Evolutionary conservation across 2,329 filamentous ascomycete species (phyloP), one percentile per base, ranked within the genome.

Genomic region (Iodosphaeria phyllophila): DNA sequence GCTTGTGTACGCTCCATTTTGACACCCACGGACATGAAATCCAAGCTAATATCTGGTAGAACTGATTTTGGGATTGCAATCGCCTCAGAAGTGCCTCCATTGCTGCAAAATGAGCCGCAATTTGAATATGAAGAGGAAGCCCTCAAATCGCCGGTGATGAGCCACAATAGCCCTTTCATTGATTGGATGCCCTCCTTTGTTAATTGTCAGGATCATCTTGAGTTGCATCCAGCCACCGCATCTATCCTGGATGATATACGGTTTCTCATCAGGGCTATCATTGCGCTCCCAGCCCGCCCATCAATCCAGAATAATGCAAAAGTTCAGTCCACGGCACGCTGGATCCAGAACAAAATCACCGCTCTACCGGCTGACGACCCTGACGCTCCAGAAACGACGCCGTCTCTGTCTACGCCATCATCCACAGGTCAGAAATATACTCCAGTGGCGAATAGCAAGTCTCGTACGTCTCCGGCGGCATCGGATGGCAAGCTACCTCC

Each of bases 171-270:
- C 0, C 62, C 60, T 1, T 42, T 65, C 3, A 42, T 61, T 3
- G 45, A 49, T 2, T 40, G 47, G 4, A 48, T 53, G 30, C 48
- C 48, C 2, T 42, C 48, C 0, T 64, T 64, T 35, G 36, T 44
- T 5, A 48, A 47, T 16, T 57, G 48, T 12, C 46, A 45, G 14
- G 46, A 49, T 8, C 44, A 48, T 0, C 39, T 61, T 3, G 42
- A 46, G n/a, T 41, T 65, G n/a, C 54, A 61, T 25, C 42, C 46
- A 1, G 43, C 46, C 25, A 58, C 56, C 1, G 57, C 59, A 4
- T 46, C 51, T 9, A 57, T 66, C 25, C 50, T 66, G 3, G 61
- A 66, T 27, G 53, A 60, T 24, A 52, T 63, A 40, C 51, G 60
- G 4, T 52, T 52, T 13, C 41, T 66, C 2, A 44, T 62, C n/a